These are phyloP conservation scores for Microcyclospora tardicrescens DNA, from an alignment of 2,329 filamentous ascomycete species.

Conservation along the genomic window DNA sequence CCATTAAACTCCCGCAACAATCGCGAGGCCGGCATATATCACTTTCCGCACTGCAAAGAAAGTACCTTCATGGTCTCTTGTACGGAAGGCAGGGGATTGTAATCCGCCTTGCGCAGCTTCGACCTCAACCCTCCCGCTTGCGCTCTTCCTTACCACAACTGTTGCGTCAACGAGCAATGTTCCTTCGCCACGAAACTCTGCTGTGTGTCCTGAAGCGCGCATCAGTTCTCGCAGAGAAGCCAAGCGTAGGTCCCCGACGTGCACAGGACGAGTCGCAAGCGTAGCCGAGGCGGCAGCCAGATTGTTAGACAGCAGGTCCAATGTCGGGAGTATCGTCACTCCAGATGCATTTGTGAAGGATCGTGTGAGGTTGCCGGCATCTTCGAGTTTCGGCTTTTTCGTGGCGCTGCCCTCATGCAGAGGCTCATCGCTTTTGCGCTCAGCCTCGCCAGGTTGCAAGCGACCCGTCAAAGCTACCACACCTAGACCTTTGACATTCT, in stretches of 20 bases:
- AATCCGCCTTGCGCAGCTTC: slow-evolving; percentile 53
- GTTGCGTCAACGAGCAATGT: slow-evolving; percentile 77
- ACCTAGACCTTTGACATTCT: slow-evolving; percentile 76
- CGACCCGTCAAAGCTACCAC: slow-evolving; percentile 85
- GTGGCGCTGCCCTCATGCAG: slow-evolving; percentile 29
- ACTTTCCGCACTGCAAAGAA: slow-evolving; percentile 81
- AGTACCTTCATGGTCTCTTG: slow-evolving; percentile 42
- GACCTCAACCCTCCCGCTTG: slow-evolving; percentile 65
- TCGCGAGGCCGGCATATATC: slow-evolving; percentile 87
- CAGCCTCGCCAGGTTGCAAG: slow-evolving; percentile 35
- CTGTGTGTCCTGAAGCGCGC: slow-evolving; percentile 67
- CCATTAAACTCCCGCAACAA: slow-evolving; percentile 53
- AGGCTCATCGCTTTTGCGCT: slow-evolving; percentile 28
- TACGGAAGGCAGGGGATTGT: slow-evolving; percentile 24
- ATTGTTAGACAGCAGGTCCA: neutral
- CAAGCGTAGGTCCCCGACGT: slow-evolving; percentile 83
- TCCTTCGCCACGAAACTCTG: slow-evolving; percentile 88
- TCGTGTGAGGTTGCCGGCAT: slow-evolving; percentile 47
- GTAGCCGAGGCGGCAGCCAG: neutral
- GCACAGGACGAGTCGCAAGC: slow-evolving; percentile 65
- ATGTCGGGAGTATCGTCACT: neutral
- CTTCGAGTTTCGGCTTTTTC: slow-evolving; percentile 42
- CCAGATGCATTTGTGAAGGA: slow-evolving; percentile 32
- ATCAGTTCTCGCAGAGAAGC: slow-evolving; percentile 78
- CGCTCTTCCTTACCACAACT: slow-evolving; percentile 79